Evolutionary conservation across 768 basidiomycete genomes (phyloP), one percentile per base, ranked within the genome.

Genomic region (Suillus paluster): DNA sequence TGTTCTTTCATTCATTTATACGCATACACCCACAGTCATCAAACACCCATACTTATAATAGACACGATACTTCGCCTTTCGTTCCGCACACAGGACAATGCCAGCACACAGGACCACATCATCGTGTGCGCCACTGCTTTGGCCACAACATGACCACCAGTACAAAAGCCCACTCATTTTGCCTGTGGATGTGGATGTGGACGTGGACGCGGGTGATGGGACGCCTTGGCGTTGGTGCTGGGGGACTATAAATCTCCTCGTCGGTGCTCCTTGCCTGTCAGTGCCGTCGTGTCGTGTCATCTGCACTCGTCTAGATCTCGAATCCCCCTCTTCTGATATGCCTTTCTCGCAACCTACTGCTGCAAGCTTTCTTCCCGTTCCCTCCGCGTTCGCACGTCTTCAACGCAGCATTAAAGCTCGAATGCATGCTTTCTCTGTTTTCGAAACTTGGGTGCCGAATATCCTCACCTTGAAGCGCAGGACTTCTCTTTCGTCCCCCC

Each of bases 31-130:
- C 27, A 54, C 15, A 50, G 49, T 11, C 49, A 50, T 50, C 49
- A 30, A 33, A 30, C 27, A 38, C 17, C 15, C 36, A 25, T 55
- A 36, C 36, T 25, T 55, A 39, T 55, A 39, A 55, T 55, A 55
- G 38, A 55, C 23, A 25, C 39, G 10, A 25, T 17, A 39, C 19
- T 55, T 23, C 54, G 38, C 54, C 17, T 39, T 55, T 55, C 38
- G 38, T 55, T 19, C 23, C 36, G 54, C 38, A 55, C 17, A 38
- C 38, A 55, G 54, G 34, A 27, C 54, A 55, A 39, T 55, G 54
- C 54, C 54, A 55, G 25, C 17, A 38, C 54, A 39, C 54, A 55
- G 36, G 54, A 39, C 54, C 54, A 55, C 11, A 34, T 33, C 50
- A 55, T 38, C 54, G 5, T 55, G 38, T 38, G 54, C 25, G 38